Conservation (phyloP, 345 rosid species). For the Mangifera indica region DNA sequence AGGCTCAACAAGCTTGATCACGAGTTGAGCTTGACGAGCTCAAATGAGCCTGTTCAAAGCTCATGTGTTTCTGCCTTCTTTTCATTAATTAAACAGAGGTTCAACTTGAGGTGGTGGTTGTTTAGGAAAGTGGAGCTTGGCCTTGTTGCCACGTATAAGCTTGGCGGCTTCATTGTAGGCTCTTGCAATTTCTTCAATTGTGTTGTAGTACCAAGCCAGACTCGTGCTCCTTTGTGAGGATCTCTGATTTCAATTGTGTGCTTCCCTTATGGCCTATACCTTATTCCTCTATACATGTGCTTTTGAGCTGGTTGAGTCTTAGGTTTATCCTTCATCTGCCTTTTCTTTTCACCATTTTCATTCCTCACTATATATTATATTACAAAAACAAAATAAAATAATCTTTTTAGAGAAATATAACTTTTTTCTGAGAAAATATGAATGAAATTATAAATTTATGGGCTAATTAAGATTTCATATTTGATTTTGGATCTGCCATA, state of each 20-base stretch:
- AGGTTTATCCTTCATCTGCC: constrained; percentile 20
- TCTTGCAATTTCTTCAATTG: constrained; percentile 83
- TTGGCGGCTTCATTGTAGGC: constrained; percentile 88
- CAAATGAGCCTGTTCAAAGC: no score
- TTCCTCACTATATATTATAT: constrained; percentile 17
- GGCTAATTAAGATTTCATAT: no score
- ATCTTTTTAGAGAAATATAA: no score
- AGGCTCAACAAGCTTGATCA: no score
- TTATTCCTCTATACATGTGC: constrained; percentile 80
- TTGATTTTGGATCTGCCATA: no score
- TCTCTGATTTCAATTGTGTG: constrained; percentile 97
- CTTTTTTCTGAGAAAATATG: no score
- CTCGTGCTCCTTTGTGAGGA: constrained; percentile 73
- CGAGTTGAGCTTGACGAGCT: no score
- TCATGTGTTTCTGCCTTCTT: no score
- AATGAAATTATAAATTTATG: no score
- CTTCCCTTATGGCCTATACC: constrained; percentile 94
- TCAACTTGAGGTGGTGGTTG: constrained; percentile 16
- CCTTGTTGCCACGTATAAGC: constrained; percentile 89
- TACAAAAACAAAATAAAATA: no score
- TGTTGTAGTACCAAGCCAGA: constrained; percentile 94
- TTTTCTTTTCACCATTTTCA: constrained; percentile 22
- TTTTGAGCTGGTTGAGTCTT: constrained; percentile 50
- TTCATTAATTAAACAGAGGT: constrained; percentile 51
- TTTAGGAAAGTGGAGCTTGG: constrained; percentile 76